Evolutionary conservation across 2,329 filamentous ascomycete genomes (phyloP), one percentile per base, ranked within the genome.

Genomic region (Lecanicillium sp.): DNA sequence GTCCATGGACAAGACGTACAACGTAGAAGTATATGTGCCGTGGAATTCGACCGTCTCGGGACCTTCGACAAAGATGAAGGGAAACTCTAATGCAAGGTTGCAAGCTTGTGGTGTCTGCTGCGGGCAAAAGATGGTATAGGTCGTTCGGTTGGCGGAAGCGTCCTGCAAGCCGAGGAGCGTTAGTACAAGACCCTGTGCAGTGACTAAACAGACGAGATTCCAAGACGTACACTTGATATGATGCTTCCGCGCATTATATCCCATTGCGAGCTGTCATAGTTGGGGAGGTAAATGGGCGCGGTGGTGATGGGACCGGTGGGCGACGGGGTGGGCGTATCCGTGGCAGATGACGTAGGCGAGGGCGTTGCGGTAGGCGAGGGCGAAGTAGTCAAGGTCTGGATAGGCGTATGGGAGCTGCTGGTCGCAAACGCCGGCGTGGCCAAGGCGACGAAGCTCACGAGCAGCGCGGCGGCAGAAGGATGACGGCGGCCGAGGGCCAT

Each of bases 111-210:
- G 57, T n/a, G 58, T 57, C 39, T 62, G 51, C 20, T 63, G 57
- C 9, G 61, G 60, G 43, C 68, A 71, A 48, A 71, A 71, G 29
- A 71, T 64, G 41, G 67, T 70, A 44, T 68, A 71, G 17, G 64
- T 63, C 13, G 68, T 71, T 42, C 60, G 47, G 40, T 46, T 50
- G 5, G 51, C 53, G 9, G 52, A 40, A 13, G 51, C 45, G 41
- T 70, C 54, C 65, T 68, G 45, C 25, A 8, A 5, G 29, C 17
- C 31, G 3, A 29, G 14, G 9, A 20, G 14, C 18, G 17, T n/a
- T 19, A n/a, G 34, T 15, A n/a, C 20, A 17, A 25, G 22, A 35
- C 9, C 8, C 27, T 39, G 7, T 3, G 16, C 16, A 16, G n/a
- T n/a, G n/a, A n/a, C n/a, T n/a, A 33, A 33, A n/a, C n/a, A 9